Evolutionary conservation across 345 rosid species (phyloP), one percentile per base, ranked within the genome.

Genomic region (Moricandia arvensis): DNA sequence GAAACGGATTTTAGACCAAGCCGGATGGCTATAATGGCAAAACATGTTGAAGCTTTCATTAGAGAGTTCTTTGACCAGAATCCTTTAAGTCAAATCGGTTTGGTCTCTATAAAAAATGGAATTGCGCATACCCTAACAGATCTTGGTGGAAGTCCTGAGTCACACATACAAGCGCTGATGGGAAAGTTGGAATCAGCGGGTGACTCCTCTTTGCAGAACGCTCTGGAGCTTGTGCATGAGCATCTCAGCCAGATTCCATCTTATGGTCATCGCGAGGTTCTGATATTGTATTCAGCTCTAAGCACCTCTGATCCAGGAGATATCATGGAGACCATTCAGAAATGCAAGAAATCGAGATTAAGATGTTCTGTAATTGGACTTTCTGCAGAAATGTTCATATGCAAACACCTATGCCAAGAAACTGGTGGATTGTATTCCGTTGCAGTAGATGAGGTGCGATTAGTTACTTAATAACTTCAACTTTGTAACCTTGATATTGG

Each of bases 301-400:
- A 85, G 87, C 64, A 90, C 93, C 26, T 90, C 91, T 82, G 99
- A 94, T 85, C 99, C 97, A 1, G 99, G 99, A 67, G 93, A 92
- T 75, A 90, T 92, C 69, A 86, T 87, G 93, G 88, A 87, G 66
- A 89, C 93, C 26, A 85, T 95, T 73, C 83, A 84, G 82, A 85
- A 82, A 71, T 89, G 97, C 87, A 92, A 90, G 90, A 84, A 83
- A 57, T 87, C 96, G 1, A 92, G 87, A 76, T 71, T 95, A 58
- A 88, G 97, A 70, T 92, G 97, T 79, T 95, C 97, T 1, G 91
- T 92, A 16, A 89, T 95, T 73, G 99, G 97, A 49, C 96, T 95
- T 6, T 86, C 97, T 70, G 96, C 97, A 5, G 99, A 95, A 80
- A 84, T 90, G 83, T 92, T 88, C 35, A 84, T 92, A 73, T 95